Conservation (phyloP, 306 rosid species). For the Rubus parviflorus region DNA sequence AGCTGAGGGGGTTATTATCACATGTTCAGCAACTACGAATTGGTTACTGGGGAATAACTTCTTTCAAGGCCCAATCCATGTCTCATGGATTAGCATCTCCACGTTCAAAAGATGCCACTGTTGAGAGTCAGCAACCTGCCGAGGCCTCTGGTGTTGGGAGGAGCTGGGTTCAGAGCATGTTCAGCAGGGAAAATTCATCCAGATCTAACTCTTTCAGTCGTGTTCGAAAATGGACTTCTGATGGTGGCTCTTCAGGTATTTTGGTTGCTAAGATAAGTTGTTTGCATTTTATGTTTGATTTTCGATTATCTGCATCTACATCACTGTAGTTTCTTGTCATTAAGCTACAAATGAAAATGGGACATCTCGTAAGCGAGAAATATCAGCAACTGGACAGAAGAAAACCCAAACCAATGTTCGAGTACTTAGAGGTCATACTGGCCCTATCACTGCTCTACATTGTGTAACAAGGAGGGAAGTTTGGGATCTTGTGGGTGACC, state of each 20-base stretch:
- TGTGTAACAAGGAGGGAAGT: slow-evolving; percentile 98
- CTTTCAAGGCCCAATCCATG: slow-evolving; percentile 63
- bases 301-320: slow-evolving; percentile 15
- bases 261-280: slow-evolving; percentile 22
- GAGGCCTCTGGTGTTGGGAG: slow-evolving; percentile 92
- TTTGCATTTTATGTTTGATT: slow-evolving; percentile 13
- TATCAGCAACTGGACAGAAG: slow-evolving; percentile 71
- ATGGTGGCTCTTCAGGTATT: slow-evolving; percentile 60
- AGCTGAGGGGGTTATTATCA: slow-evolving; percentile 86
- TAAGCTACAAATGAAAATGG: slow-evolving; percentile 60
- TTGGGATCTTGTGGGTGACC: slow-evolving; percentile 99
- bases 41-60: slow-evolving; percentile 85
- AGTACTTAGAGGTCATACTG: slow-evolving; percentile 91
- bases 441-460: slow-evolving; percentile 90
- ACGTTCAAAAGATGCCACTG: slow-evolving; percentile 63
- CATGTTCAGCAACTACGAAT: slow-evolving; percentile 78
- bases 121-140: slow-evolving; percentile 80
- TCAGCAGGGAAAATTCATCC: slow-evolving; percentile 72
- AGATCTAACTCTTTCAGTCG: slow-evolving; percentile 79
- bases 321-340: slow-evolving; percentile 19
- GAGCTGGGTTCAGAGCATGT: slow-evolving; percentile 99
- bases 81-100: slow-evolving; percentile 81
- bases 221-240: slow-evolving; percentile 87
- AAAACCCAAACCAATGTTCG: slow-evolving; percentile 93
- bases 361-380: slow-evolving; percentile 73